Percentiles rank a stretch among this genome's conserved stretches.
These are phyloP conservation scores for Plasmopara muralis DNA, from an alignment of 352 stramenopile genomes.

Conservation along the genomic window DNA sequence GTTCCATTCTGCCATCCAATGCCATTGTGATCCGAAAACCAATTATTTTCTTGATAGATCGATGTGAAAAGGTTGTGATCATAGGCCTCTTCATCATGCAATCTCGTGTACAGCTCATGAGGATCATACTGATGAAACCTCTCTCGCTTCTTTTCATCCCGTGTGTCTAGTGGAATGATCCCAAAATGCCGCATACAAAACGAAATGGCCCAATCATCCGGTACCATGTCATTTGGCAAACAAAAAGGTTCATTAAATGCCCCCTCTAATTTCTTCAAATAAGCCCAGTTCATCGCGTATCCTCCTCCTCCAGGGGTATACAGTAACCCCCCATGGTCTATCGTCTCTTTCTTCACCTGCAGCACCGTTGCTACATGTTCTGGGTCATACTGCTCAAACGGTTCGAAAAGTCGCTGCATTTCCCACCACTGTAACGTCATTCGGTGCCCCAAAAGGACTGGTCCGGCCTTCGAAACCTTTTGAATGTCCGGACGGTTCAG, in stretches of 20 bases:
- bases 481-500: conserved; percentile 46
- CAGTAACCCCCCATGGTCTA: conserved; percentile 50
- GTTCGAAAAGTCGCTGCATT: conserved; percentile 63
- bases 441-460: conserved; percentile 66
- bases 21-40: conserved; percentile 79
- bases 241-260: conserved; percentile 73
- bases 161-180: conserved; percentile 63
- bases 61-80: conserved; percentile 66
- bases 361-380: conserved; percentile 47
- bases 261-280: conserved; percentile 57
- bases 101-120: conserved; percentile 55
- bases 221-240: conserved; percentile 58
- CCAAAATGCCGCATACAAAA: conserved; percentile 80
- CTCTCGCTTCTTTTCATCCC: conserved; percentile 58
- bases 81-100: conserved; percentile 61
- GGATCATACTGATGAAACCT: conserved; percentile 84
- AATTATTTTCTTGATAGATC: conserved; percentile 84
- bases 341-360: conserved; percentile 42
- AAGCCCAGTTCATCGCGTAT: conserved; percentile 82
- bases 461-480: conserved; percentile 25
- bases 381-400: conserved; percentile 57
- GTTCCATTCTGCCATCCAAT: conserved; percentile 78
- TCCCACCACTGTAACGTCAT: conserved; percentile 87
- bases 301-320: conserved; percentile 78
- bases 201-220: conserved; percentile 82